These are phyloP conservation scores for Chrysopogon serrulatus DNA, from an alignment of 176 grass and related monocot species.

Conservation along the genomic window DNA sequence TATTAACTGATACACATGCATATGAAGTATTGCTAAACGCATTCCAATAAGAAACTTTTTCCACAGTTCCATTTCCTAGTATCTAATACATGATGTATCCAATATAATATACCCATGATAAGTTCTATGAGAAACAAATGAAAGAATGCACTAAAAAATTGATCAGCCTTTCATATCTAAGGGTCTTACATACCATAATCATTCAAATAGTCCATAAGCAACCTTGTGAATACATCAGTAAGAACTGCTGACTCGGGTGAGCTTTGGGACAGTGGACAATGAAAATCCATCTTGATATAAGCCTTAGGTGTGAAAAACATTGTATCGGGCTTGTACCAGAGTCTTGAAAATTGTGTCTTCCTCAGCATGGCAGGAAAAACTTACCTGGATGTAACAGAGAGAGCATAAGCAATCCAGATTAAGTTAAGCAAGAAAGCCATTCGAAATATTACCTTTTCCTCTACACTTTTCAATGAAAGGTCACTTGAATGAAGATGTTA, in stretches of 20 bases:
- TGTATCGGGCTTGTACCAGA: conserved; percentile 91
- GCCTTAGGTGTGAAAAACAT: conserved; percentile 87
- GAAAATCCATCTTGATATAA: conserved; percentile 81
- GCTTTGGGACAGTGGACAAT: conserved; percentile 66
- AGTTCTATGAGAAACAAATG: background rate
- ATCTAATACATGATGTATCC: background rate
- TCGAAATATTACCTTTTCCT: conserved; percentile 57
- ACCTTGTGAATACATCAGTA: conserved; percentile 73
- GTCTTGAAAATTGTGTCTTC: conserved; percentile 75
- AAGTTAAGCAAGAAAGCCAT: background rate
- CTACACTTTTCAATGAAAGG: conserved; percentile 61
- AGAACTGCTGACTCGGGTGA: conserved; percentile 87
- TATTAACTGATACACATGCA: background rate
- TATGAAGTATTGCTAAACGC: background rate
- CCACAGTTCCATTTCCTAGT: background rate
- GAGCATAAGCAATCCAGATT: conserved; percentile 21
- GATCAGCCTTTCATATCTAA: background rate
- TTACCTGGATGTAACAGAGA: conserved; percentile 46
- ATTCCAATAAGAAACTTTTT: background rate
- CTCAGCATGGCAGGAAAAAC: conserved; percentile 68
- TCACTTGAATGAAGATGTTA: conserved; percentile 89
- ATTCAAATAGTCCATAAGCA: conserved; percentile 98
- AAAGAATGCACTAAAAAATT: background rate
- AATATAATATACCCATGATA: conserved; percentile 2
- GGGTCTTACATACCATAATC: conserved; percentile 62